Evolutionary conservation across 805 yeast species (phyloP).

Genomic region (Blastobotrys muscicola): DNA sequence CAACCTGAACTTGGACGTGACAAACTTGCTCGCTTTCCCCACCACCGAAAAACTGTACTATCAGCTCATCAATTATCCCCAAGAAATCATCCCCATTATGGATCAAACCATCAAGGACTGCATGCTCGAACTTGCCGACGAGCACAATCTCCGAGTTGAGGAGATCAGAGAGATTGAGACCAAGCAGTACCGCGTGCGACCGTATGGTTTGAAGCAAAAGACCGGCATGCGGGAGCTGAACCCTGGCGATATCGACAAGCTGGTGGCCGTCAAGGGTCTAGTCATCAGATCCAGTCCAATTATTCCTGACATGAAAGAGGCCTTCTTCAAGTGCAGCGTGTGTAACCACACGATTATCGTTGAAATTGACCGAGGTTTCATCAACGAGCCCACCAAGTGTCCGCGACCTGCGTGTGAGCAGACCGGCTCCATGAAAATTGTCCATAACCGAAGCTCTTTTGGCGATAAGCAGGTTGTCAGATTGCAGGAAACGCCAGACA

Average conservation of each 20-base stretch:
- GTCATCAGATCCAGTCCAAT: constrained; percentile 82
- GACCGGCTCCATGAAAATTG: constrained; percentile 75
- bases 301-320: constrained; percentile 96
- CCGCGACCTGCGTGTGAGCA: constrained; percentile 83
- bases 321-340: constrained; percentile 89
- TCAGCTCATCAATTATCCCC: constrained; percentile 87
- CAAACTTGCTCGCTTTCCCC: constrained; percentile 66
- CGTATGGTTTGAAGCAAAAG: constrained; percentile 60
- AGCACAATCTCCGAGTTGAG: constrained; percentile 23
- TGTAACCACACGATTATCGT: constrained; percentile 89
- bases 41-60: constrained; percentile 70
- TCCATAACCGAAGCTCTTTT: constrained; percentile 87
- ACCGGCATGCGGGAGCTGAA: constrained; percentile 87
- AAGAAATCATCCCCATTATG: constrained; percentile 95
- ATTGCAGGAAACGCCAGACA: constrained; percentile 91
- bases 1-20: constrained; percentile 76
- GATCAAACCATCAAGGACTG: constrained; percentile 91
- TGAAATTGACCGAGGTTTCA: constrained; percentile 89
- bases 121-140: constrained; percentile 43
- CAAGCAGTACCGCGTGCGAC: constrained; percentile 77
- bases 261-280: constrained; percentile 84
- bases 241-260: constrained; percentile 89
- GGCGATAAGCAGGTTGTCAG: constrained; percentile 93
- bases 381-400: constrained; percentile 86
- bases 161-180: constrained; percentile 66